Conservation (phyloP, 495 filamentous ascomycete species). For the Annulohypoxylon bovei region DNA sequence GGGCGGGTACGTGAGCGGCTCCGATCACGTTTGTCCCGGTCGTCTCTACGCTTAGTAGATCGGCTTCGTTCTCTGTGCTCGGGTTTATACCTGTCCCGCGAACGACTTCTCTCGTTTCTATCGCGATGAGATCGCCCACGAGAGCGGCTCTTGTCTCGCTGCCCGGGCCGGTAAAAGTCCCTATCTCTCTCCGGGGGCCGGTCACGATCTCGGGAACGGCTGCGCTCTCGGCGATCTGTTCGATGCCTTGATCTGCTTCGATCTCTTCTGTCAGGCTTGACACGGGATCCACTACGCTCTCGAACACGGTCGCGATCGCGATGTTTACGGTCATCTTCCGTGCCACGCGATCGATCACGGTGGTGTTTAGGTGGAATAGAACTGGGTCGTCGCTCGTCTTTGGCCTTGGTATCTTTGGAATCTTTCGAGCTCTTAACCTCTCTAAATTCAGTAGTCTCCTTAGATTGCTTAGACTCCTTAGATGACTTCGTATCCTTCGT, state of each 20-base stretch:
- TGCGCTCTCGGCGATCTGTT: constrained; percentile 46
- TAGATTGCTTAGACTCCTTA: constrained; percentile 38
- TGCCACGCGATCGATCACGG: constrained; percentile 16
- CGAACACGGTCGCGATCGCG: constrained; percentile 42
- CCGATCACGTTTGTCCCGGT: constrained; percentile 44
- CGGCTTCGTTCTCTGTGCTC: constrained; percentile 55
- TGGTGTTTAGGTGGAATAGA: constrained; percentile 43
- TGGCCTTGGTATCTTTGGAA: constrained; percentile 28
- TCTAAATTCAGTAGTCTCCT: constrained; percentile 38
- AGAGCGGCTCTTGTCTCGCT: constrained; percentile 49
- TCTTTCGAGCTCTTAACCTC: constrained; percentile 43
- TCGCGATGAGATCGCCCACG: constrained; percentile 38
- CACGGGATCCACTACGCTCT: constrained; percentile 40
- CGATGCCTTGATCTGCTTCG: constrained; percentile 40
- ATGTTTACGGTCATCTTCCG: constrained; percentile 14
- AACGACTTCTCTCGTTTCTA: constrained; percentile 43
- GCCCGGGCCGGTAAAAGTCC: constrained; percentile 45
- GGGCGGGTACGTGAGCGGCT: constrained; percentile 42
- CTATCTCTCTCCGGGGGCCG: constrained; percentile 47
- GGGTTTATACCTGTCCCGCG: constrained; percentile 45
- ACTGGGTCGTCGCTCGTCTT: constrained; percentile 49
- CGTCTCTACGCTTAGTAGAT: constrained; percentile 47
- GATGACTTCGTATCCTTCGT: constrained; percentile 20
- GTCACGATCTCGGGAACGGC: constrained; percentile 46
- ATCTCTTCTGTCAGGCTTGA: constrained; percentile 34